A percentile compares a stretch with the other conserved stretches of the same genome.
Conservation (phyloP, 306 rosid genomes). For the Calophaca sinica region DNA sequence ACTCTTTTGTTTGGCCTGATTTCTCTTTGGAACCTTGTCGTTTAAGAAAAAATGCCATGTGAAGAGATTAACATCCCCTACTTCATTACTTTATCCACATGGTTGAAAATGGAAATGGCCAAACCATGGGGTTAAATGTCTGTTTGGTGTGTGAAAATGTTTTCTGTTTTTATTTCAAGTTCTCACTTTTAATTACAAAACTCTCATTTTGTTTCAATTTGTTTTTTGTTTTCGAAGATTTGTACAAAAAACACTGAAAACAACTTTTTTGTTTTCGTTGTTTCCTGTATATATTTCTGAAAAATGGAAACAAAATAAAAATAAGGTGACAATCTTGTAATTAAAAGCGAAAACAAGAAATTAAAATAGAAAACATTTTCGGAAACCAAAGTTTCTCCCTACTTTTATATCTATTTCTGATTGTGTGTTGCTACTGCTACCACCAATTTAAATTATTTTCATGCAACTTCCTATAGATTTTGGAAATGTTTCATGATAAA, state of each 20-base stretch:
- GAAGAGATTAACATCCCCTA: background rate
- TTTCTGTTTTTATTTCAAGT: too few species aligned
- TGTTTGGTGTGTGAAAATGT: background rate
- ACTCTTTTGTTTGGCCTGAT: background rate
- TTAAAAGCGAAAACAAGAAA: too few species aligned
- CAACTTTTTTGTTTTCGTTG: too few species aligned
- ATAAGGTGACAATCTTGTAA: background rate
- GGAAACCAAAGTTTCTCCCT: constrained; percentile 1
- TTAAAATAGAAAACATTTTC: too few species aligned
- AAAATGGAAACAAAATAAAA: background rate
- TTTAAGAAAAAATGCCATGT: background rate
- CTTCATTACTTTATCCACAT: constrained; percentile 1
- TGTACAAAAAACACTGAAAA: too few species aligned
- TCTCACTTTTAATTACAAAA: too few species aligned
- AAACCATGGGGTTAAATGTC: background rate
- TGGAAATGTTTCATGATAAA: background rate
- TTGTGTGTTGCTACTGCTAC: background rate
- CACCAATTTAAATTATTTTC: background rate
- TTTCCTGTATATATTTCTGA: too few species aligned
- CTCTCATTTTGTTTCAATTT: too few species aligned
- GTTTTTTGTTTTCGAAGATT: too few species aligned
- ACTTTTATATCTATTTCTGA: constrained; percentile 22
- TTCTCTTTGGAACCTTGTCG: background rate
- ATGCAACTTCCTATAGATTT: background rate
- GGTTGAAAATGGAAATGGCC: constrained; percentile 15